Conservation (phyloP, 176 grass and related monocot genomes). For the Paspalum vaginatum region DNA sequence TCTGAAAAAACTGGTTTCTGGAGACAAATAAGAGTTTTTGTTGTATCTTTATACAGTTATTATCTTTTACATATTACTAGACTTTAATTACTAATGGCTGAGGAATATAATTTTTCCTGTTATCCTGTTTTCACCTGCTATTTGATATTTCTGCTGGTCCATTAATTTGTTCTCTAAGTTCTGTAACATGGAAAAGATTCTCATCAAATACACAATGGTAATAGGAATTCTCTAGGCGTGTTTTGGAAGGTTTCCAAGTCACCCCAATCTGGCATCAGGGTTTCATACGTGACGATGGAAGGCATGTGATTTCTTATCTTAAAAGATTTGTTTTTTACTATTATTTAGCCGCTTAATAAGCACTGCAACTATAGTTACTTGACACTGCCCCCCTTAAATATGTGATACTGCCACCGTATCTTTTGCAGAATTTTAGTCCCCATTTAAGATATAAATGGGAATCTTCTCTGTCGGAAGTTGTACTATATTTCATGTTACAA, state of each 20-base stretch:
- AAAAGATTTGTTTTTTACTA: conserved; percentile 22
- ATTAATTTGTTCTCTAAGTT: neutral
- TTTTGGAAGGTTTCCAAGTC: conserved; percentile 94
- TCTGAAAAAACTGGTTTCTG: neutral
- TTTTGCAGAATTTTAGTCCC: too few species aligned
- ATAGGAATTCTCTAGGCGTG: conserved; percentile 72
- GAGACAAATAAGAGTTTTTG: neutral
- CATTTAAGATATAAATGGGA: neutral
- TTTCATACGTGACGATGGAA: conserved; percentile 86
- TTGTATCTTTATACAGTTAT: neutral
- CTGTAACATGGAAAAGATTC: conserved; percentile 20
- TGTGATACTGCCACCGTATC: neutral
- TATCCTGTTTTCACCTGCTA: conserved; percentile 21
- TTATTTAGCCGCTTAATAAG: neutral
- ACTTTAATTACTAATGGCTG: neutral
- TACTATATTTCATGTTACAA: neutral
- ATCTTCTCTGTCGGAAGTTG: neutral
- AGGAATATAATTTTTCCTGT: neutral
- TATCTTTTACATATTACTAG: neutral
- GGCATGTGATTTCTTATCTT: conserved; percentile 49
- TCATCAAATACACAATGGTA: conserved; percentile 17
- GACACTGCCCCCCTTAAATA: neutral
- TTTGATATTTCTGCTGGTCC: conserved; percentile 15
- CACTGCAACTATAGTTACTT: neutral
- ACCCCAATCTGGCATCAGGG: conserved; percentile 94